phyloP scores from a whole-genome alignment of 2,329 filamentous ascomycete genomes.

The Curvularia sp. region DNA sequence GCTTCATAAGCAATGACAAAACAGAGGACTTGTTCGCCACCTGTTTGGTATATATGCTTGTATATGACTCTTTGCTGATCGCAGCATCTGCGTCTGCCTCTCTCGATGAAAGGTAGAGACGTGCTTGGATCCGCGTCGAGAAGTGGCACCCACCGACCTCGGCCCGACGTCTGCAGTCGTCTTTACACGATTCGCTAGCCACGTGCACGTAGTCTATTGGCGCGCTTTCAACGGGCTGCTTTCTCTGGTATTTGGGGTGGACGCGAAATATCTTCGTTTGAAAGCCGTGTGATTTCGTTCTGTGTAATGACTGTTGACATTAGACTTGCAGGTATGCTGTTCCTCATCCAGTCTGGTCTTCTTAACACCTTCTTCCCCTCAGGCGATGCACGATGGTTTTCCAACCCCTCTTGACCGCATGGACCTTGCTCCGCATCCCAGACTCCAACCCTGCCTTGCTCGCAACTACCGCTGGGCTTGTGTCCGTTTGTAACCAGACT shows the following conservation, averaged over 20 bases:
- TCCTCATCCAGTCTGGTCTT: constrained; percentile 35
- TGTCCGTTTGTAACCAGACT: constrained; percentile 21
- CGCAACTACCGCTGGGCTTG: not conserved
- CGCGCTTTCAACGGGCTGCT: not conserved
- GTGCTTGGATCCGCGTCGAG: not conserved
- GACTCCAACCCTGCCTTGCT: not conserved
- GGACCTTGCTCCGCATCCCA: constrained; percentile 14
- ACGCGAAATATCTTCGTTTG: not conserved
- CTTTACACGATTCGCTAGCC: not conserved
- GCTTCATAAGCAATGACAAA: not conserved
- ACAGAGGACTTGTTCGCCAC: not conserved
- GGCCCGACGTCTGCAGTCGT: not conserved
- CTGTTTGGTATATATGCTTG: not conserved
- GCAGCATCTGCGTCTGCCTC: not conserved
- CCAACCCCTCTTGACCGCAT: not conserved
- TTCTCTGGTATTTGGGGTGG: not conserved
- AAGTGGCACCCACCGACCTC: not conserved
- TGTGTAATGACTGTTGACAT: constrained; percentile 29
- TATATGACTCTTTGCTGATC: not conserved
- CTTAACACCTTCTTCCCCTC: constrained; percentile 15
- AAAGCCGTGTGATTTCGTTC: constrained; percentile 11
- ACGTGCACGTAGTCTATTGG: not conserved
- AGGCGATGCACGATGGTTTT: constrained; percentile 8
- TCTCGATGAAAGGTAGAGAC: not conserved
- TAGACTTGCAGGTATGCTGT: constrained; percentile 27